Evolutionary conservation across 169 alveolate genomes (phyloP), one percentile per base, ranked within the genome.

Genomic region (Eimeria necatrix): DNA sequence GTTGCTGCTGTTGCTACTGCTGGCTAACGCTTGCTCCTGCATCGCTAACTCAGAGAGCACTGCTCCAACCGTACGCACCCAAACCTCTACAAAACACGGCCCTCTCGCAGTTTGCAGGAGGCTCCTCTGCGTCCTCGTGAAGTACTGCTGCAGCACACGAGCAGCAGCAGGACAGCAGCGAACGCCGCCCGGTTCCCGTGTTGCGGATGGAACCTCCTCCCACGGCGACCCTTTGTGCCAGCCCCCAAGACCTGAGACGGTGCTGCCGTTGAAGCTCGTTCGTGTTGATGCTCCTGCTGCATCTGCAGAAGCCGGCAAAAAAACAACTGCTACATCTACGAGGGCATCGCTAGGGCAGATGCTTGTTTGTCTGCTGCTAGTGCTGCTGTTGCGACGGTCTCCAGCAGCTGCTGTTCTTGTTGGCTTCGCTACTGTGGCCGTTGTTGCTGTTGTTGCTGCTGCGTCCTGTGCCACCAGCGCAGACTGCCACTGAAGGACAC

Each of bases 81-180:
- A 81, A 49, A 81, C 90, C 74, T 81, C 90, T 0, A 53, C 90
- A 16, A n/a, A 81, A 73, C 90, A 81, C 12, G 90, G 73, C 51
- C 90, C 90, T 24, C 59, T 20, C 0, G 90, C 56, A 22, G 90
- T 81, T 7, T 53, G 70, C 90, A 81, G 90, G 59, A 81, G 90
- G 24, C 32, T 16, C 56, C 90, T 46, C 90, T 81, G 90, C 0
- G 76, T 52, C 26, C 90, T 7, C 20, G 51, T 24, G 53, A 81
- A 81, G 52, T 81, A 73, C 74, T 81, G 90, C 74, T 81, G 90
- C 74, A 81, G 90, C 90, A 81, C 32, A 4, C 74, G 90, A 12
- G 90, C 90, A 3, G 73, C 70, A 1, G 26, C 18, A 22, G 51
- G 18, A 51, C 74, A 20, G 76, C 60, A 20, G 74, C 56, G 22